These are phyloP conservation scores for Penicillium sp. DNA, from an alignment of 2,329 filamentous ascomycete species.

Conservation along the genomic window DNA sequence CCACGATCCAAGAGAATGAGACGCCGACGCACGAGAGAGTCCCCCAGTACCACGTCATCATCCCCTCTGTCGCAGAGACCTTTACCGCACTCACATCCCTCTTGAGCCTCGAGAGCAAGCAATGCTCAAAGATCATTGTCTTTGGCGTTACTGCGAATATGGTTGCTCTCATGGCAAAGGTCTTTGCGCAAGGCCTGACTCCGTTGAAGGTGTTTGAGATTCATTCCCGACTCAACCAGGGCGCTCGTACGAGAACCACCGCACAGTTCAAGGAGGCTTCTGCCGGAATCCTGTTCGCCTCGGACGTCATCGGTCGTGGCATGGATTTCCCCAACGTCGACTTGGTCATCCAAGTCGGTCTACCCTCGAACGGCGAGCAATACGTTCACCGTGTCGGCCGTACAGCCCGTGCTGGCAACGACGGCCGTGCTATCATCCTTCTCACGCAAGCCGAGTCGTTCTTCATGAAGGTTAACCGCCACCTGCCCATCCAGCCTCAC, in stretches of 20 bases:
- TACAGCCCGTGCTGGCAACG: constrained; percentile 62
- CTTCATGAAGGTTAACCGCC: constrained; percentile 53
- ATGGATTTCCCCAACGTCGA: constrained; percentile 57
- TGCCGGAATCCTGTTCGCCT: constrained; percentile 55
- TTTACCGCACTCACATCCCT: constrained; percentile 51
- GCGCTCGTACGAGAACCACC: constrained; percentile 63
- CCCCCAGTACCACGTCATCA: constrained; percentile 51
- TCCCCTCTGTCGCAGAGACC: constrained; percentile 46
- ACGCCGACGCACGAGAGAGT: constrained; percentile 67
- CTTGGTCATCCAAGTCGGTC: constrained; percentile 52
- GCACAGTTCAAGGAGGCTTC: constrained; percentile 37
- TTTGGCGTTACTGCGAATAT: constrained; percentile 79
- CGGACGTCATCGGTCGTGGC: constrained; percentile 50
- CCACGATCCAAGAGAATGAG: constrained; percentile 78
- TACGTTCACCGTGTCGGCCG: constrained; percentile 58
- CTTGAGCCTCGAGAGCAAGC: constrained; percentile 45
- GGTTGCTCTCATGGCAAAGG: constrained; percentile 57
- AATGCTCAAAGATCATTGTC: constrained; percentile 79
- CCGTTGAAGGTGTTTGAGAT: constrained; percentile 59
- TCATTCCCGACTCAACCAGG: constrained; percentile 74
- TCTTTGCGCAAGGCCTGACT: constrained; percentile 50
- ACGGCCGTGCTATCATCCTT: constrained; percentile 57
- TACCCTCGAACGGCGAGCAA: constrained; percentile 55
- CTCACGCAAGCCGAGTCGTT: constrained; percentile 56
- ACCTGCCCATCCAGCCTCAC: constrained; percentile 55